Evolutionary conservation across 2,329 filamentous ascomycete species (phyloP), one percentile per base, ranked within the genome.

Genomic region (Colletotrichum sidae): DNA sequence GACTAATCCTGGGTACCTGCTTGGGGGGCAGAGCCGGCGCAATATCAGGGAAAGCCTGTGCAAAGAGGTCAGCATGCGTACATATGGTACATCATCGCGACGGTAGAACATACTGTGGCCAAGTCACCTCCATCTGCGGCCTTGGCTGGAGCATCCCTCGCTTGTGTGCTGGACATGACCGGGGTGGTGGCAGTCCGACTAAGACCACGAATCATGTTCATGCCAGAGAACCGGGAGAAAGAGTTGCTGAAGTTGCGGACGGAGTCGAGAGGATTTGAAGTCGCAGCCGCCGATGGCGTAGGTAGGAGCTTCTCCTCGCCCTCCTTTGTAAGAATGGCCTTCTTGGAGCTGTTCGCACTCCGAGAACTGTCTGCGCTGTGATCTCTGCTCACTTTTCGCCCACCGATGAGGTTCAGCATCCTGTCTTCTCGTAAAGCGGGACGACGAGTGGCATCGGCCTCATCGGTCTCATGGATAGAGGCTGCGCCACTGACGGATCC

Each of bases 241-340:
- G 90, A 90, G 75, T 86, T 96, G 42, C 93, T 90, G 66, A 97
- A 84, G 74, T 87, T 95, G 59, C 92, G 89, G 81, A 97, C 90
- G 11, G 92, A 93, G 68, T 96, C 93, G 2, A 96, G 86, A 11
- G 67, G 67, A n/a, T 68, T 68, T 6, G 55, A 42, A 6, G 41
- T 45, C 42, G 60, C 33, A 13, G 46, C 64, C 13, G 64, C 35
- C n/a, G 59, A 57, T 8, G 65, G 61, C 11, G 61, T 74, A 9
- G 68, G 53, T 11, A 52, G 41, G 12, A 47, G 69, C 67, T 84
- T 77, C 71, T 79, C 73, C 70, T 73, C 72, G 50, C 85, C 75
- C 44, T 81, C 83, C 33, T 66, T 66, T 6, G 77, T 77, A 67
- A 88, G 87, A 2, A 82, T 75, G 8, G 86, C 84, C 63, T 85